phyloP scores from a whole-genome alignment of 805 yeast genomes.

The Spathaspora girioi region DNA sequence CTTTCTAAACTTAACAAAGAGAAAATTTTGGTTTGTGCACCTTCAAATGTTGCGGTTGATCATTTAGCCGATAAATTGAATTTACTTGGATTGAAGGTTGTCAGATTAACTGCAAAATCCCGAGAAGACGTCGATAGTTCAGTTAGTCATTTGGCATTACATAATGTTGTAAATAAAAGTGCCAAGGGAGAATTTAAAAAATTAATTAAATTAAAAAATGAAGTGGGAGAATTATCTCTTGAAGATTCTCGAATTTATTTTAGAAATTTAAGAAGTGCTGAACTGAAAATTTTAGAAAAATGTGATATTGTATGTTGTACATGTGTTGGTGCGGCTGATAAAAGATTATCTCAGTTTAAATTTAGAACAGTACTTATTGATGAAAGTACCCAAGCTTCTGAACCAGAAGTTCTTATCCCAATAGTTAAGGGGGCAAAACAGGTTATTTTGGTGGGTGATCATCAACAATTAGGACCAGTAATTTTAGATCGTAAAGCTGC shows the following conservation, averaged over 20 bases:
- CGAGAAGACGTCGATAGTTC: conserved; percentile 78
- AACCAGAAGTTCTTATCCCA: conserved; percentile 88
- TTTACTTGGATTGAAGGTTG: conserved; percentile 70
- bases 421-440: conserved; percentile 87
- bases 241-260: conserved; percentile 44
- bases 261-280: conserved; percentile 43
- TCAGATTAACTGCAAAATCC: conserved; percentile 70
- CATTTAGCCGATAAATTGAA: conserved; percentile 76
- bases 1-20: conserved; percentile 58
- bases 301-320: conserved; percentile 87
- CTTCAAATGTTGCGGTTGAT: conserved; percentile 93
- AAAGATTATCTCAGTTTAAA: conserved; percentile 47
- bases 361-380: conserved; percentile 84
- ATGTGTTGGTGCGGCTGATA: conserved; percentile 89
- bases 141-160: conserved; percentile 55
- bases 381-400: conserved; percentile 92
- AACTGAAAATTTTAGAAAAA: conserved; percentile 43
- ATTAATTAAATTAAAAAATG: conserved; percentile 54
- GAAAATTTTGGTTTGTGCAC: conserved; percentile 84
- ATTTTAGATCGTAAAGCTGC: conserved; percentile 77
- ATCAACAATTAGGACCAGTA: conserved; percentile 93
- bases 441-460: conserved; percentile 89
- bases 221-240: conserved; percentile 63
- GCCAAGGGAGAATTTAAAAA: conserved; percentile 59
- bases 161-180: conserved; percentile 42